These are phyloP conservation scores for Leptographium galeiforme DNA, from an alignment of 2,329 filamentous ascomycete genomes.

Conservation along the genomic window DNA sequence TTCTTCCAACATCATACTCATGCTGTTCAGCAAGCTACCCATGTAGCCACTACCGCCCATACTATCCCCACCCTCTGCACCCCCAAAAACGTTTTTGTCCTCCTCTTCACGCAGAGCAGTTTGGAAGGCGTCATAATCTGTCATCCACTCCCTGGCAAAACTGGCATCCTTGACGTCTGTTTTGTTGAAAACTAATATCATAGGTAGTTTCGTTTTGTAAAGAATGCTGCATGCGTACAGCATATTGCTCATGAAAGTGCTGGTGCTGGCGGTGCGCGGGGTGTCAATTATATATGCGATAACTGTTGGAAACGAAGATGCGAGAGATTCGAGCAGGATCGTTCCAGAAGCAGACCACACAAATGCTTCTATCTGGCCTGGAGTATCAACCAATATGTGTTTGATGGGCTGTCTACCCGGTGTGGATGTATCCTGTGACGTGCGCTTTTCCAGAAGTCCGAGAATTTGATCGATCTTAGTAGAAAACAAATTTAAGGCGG, in stretches of 20 bases:
- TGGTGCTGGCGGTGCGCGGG: constrained; percentile 80
- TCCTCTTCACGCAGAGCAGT: constrained; percentile 71
- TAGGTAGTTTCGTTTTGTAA: constrained; percentile 96
- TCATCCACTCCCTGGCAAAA: constrained; percentile 99
- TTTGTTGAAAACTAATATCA: constrained; percentile 99
- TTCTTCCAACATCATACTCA: constrained; percentile 94
- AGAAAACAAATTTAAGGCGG: constrained; percentile 87
- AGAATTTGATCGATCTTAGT: constrained; percentile 98
- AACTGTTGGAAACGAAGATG: constrained; percentile 89
- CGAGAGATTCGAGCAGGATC: constrained; percentile 84
- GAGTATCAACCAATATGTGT: constrained; percentile 87
- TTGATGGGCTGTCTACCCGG: constrained; percentile 53
- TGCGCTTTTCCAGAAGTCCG: constrained; percentile 76
- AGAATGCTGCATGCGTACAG: constrained; percentile 96
- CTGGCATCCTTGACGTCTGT: constrained; percentile 84
- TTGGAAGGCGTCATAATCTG: constrained; percentile 94
- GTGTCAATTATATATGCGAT: constrained; percentile 98
- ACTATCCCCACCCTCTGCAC: constrained; percentile 47
- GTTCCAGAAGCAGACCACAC: constrained; percentile 95
- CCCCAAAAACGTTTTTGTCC: constrained; percentile 60
- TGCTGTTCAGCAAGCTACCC: constrained; percentile 88
- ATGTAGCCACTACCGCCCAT: constrained; percentile 82
- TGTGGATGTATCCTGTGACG: constrained; percentile 46
- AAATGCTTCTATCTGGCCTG: constrained; percentile 96
- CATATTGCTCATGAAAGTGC: constrained; percentile 99